Percentiles rank a stretch among this genome's conserved stretches.
phyloP scores from a whole-genome alignment of 164 flowering plant genomes.

The Umbilicus rupestris region DNA sequence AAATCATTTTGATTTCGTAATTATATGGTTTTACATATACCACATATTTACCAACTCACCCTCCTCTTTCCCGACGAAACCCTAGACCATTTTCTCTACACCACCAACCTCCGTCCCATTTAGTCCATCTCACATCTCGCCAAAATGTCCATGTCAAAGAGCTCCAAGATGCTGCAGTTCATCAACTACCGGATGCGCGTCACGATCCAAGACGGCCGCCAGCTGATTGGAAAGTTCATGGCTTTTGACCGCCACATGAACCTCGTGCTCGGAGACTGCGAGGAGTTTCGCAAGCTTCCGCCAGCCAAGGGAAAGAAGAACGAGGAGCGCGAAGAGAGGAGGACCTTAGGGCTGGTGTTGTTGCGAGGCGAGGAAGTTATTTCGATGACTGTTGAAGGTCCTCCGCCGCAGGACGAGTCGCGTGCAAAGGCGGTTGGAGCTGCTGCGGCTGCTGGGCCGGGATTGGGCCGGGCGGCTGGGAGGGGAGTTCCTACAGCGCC shows the following conservation, averaged over 20 bases:
- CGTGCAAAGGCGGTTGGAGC: conserved; percentile 66
- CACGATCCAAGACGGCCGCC: conserved; percentile 96
- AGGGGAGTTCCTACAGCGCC: conserved; percentile 77
- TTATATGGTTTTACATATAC: too few relatives aligned
- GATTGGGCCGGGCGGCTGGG: conserved; percentile 81
- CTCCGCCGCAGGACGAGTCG: conserved; percentile 93
- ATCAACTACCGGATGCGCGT: conserved; percentile 96
- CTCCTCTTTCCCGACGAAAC: too few relatives aligned
- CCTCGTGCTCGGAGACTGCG: conserved; percentile 93
- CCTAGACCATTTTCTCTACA: too few relatives aligned
- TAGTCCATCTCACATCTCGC: neutral
- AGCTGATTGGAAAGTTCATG: conserved; percentile 93
- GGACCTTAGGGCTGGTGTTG: conserved; percentile 88
- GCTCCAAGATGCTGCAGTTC: conserved; percentile 94
- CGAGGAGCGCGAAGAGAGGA: conserved; percentile 80
- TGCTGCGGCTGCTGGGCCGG: conserved; percentile 65
- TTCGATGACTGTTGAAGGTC: conserved; percentile 98
- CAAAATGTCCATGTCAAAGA: conserved; percentile 94
- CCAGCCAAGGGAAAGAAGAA: conserved; percentile 60
- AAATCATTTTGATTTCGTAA: too few relatives aligned
- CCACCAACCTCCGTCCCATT: too few relatives aligned
- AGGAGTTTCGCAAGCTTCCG: conserved; percentile 91
- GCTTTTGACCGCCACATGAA: conserved; percentile 99
- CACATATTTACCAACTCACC: too few relatives aligned
- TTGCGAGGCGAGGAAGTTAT: conserved; percentile 96